Percentiles rank a stretch among this genome's conserved stretches.
Evolutionary conservation across 192 early-diverging fungal genomes (phyloP).

Genomic region (Coemansia sp.): DNA sequence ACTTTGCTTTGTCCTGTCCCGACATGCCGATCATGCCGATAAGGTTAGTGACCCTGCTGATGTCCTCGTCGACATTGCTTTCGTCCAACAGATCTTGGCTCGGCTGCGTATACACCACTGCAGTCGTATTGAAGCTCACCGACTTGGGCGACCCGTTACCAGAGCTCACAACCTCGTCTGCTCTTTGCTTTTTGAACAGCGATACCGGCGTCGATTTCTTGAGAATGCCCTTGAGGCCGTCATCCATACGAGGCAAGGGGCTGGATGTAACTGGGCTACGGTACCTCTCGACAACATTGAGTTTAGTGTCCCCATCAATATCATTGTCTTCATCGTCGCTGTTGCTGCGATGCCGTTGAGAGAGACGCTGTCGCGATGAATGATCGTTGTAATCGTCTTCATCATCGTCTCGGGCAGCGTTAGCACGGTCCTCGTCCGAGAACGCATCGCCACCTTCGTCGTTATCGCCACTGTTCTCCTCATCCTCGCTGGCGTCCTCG

Average conservation of each 20-base stretch:
- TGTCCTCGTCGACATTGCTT: conserved; percentile 25
- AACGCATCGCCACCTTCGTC: conserved; percentile 40
- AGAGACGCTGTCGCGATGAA: neutral
- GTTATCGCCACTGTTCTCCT: neutral
- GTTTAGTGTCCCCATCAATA: conserved; percentile 6
- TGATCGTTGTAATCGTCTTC: conserved; percentile 52
- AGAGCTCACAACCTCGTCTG: neutral
- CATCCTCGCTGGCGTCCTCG: conserved; percentile 12
- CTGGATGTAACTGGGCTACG: neutral
- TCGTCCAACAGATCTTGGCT: conserved; percentile 30
- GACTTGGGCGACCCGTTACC: conserved; percentile 16
- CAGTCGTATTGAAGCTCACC: conserved; percentile 29
- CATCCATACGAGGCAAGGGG: neutral
- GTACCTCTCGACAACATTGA: conserved; percentile 22
- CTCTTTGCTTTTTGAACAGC: conserved; percentile 6
- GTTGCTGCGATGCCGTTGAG: neutral
- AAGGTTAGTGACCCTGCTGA: conserved; percentile 17
- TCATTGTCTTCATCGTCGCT: neutral
- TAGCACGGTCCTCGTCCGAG: conserved; percentile 45
- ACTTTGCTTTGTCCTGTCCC: conserved; percentile 2
- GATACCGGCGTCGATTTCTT: conserved; percentile 16
- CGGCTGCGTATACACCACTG: conserved; percentile 8
- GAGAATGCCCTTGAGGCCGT: conserved; percentile 29
- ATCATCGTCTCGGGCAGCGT: conserved; percentile 46
- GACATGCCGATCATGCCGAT: conserved; percentile 14